Base-by-base conservation (phyloP, 2,329 filamentous ascomycete genomes). In the Beauveria sp. region DNA sequence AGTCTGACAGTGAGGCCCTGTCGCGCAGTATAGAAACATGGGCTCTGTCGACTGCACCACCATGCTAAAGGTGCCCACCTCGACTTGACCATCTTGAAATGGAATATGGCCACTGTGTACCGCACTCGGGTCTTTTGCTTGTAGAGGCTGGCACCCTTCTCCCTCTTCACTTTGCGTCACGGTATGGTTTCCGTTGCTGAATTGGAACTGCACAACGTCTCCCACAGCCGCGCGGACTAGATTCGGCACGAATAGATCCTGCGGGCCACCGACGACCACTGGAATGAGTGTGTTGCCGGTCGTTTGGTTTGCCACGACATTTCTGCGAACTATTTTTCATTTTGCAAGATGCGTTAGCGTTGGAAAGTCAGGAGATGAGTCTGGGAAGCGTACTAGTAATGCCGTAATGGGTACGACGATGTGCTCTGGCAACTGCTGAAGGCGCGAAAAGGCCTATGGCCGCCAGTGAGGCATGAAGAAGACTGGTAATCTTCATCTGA, bases 11-110 rank as follows among this genome's bases (percentile, higher is more conserved):
- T 83, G 80, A 3, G 75, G 75, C 0, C 71, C 75, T 2, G 76
- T 76, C 0, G 79, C 77, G 61, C 80, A 83, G 67, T 82, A 83
- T 37, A 80, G 63, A 67, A 79, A 83, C 62, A 82, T 76, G 6
- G 79, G 73, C 2, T 76, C 72, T 0, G 75, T 72, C 61, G 71
- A 74, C 30, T 73, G 75, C 20, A 83, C 68, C 12, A 73, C 72
- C 67, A 83, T 73, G 61, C 74, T 78, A 66, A 81, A 83, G 1
- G 75, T 77, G 0, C 76, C 76, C 7, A 78, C 75, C 0, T 67
- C 72, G 3, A 67, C 68, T 56, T 75, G 72, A 0, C 72, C 74
- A 8, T 66, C 70, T 14, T 67, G 3, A 34, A 70, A 78, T 0
- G 76, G 74, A 10, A 78, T 75, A 52, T 77, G 75, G 0, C 76